phyloP scores from a whole-genome alignment of 1,284 basidiomycete genomes.

The Amylostereum chailletii region DNA sequence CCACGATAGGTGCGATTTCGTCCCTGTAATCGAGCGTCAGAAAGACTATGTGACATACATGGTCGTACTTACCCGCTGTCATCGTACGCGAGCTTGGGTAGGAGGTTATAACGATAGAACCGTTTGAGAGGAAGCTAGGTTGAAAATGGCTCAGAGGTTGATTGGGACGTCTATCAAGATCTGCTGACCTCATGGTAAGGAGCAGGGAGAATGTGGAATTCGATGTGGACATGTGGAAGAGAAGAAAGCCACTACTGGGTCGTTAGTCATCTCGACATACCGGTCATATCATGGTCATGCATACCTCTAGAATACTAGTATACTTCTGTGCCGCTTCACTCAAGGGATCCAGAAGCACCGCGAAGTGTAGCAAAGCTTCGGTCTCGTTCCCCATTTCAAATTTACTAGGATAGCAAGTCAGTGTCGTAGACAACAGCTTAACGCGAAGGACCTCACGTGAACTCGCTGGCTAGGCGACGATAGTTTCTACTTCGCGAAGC shows the following conservation, averaged over 20 bases:
- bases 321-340: conserved; percentile 82
- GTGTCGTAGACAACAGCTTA: background rate
- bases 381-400: conserved; percentile 63
- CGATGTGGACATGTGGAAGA: conserved; percentile 56
- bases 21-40: conserved; percentile 26
- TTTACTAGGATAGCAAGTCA: conserved; percentile 31
- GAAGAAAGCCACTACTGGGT: conserved; percentile 43
- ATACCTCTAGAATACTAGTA: conserved; percentile 69
- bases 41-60: background rate
- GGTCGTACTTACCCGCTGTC: conserved; percentile 50
- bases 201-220: conserved; percentile 72
- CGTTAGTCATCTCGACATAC: too few relatives aligned
- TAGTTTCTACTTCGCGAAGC: conserved; percentile 54
- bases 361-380: conserved; percentile 66
- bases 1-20: conserved; percentile 41
- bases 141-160: background rate
- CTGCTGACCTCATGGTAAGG: conserved; percentile 52
- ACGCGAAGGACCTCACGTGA: conserved; percentile 39
- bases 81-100: conserved; percentile 56
- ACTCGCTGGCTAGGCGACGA: conserved; percentile 44
- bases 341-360: conserved; percentile 77
- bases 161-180: background rate
- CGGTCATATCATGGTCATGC: background rate
- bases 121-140: conserved; percentile 79
- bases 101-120: conserved; percentile 84